phyloP scores from a whole-genome alignment of 2,329 filamentous ascomycete species.

The Cladosporium halotolerans region DNA sequence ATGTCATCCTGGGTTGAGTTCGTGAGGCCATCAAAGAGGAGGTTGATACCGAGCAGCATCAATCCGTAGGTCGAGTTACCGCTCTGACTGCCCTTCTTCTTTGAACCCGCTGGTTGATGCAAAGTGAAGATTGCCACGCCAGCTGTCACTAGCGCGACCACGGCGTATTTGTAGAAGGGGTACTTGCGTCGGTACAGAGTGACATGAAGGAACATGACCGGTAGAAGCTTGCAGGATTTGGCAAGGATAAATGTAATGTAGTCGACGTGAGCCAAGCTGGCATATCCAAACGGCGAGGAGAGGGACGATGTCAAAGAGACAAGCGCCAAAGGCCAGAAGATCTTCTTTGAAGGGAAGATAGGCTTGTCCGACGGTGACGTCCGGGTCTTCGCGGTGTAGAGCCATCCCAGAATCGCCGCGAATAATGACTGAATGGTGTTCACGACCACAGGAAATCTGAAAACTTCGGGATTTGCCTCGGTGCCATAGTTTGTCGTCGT shows the following conservation, averaged over 20 bases:
- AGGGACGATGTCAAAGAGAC: conserved; percentile 84
- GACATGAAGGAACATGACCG: conserved; percentile 94
- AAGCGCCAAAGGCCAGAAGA: conserved; percentile 71
- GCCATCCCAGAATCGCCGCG: conserved; percentile 71
- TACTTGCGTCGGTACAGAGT: conserved; percentile 84
- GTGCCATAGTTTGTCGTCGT: conserved; percentile 84
- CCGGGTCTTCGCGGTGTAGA: conserved; percentile 65
- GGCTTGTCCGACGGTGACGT: conserved; percentile 42
- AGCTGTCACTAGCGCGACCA: conserved; percentile 82
- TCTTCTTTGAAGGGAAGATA: conserved; percentile 70
- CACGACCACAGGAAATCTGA: conserved; percentile 89
- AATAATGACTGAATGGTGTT: conserved; percentile 93
- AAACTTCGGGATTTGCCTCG: conserved; percentile 58
- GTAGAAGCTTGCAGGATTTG: conserved; percentile 97
- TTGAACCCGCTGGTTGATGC: conserved; percentile 48
- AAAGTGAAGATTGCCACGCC: conserved; percentile 95
- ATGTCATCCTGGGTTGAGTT: conserved; percentile 97
- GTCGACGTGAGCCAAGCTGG: conserved; percentile 86
- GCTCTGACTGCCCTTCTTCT: conserved; percentile 28
- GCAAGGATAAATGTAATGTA: conserved; percentile 97
- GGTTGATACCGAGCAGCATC: conserved; percentile 75
- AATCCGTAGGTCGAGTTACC: conserved; percentile 71
- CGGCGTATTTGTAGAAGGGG: conserved; percentile 92
- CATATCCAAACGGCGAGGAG: conserved; percentile 93
- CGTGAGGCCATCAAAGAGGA: conserved; percentile 91